Conservation (phyloP, 2,329 filamentous ascomycete genomes). For the Fusarium bactridioides region DNA sequence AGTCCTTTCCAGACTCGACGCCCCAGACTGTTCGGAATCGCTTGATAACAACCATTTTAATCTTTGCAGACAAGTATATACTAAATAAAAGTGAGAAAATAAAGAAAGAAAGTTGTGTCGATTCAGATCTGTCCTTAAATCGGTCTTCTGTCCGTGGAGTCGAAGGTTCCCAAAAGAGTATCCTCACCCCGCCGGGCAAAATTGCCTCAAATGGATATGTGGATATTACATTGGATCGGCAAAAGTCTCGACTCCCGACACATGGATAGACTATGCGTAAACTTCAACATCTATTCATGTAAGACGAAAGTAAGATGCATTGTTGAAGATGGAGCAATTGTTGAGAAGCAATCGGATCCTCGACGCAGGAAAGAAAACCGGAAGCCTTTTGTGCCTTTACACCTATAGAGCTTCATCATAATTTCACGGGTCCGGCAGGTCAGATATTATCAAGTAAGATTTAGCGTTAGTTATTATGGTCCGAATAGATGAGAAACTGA, state of each 20-base stretch:
- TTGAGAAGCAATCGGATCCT: rapidly evolving
- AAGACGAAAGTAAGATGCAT: rapidly evolving
- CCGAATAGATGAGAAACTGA: background rate
- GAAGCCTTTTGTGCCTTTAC: background rate
- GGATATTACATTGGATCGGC: rapidly evolving
- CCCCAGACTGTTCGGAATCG: background rate
- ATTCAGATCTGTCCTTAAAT: background rate
- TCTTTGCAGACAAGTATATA: too few species aligned
- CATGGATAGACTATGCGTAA: rapidly evolving
- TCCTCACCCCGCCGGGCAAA: background rate
- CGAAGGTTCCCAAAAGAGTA: background rate
- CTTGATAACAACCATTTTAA: background rate
- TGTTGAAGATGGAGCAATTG: rapidly evolving
- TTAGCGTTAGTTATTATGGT: background rate
- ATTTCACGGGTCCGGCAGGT: rapidly evolving
- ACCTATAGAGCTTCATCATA: rapidly evolving
- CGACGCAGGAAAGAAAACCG: rapidly evolving
- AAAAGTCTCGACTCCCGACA: too few species aligned
- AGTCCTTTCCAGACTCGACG: background rate
- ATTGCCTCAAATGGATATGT: background rate
- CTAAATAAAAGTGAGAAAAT: rapidly evolving
- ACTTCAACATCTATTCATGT: rapidly evolving
- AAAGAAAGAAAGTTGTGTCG: background rate
- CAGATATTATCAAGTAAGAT: background rate
- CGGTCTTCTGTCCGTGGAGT: background rate